Percentiles rank a stretch among this genome's conserved stretches.
Conservation (phyloP, 23 red algal genomes). For the Gracilariopsis chorda region DNA sequence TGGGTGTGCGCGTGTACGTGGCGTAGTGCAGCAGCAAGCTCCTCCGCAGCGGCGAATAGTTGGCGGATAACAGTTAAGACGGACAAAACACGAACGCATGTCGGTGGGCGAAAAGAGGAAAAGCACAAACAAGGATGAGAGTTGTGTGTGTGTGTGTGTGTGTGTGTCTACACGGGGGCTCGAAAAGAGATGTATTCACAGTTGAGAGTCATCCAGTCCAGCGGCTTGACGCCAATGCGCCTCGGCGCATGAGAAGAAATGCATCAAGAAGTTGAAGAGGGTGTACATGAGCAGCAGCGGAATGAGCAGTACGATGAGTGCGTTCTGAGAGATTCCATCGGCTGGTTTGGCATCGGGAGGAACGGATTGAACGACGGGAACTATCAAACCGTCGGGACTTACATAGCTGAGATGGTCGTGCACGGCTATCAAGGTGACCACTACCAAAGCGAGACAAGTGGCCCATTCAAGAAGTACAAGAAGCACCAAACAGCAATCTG, state of each 20-base stretch:
- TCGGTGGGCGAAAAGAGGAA: neutral
- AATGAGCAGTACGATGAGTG: constrained; percentile 24
- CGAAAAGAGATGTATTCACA: no score
- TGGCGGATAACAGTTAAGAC: no score
- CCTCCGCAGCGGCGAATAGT: no score
- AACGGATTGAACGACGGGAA: constrained; percentile 1
- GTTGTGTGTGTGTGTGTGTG: neutral
- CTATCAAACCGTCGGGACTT: constrained; percentile 36
- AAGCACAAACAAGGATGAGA: neutral
- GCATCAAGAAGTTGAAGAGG: constrained; percentile 47
- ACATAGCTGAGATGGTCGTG: constrained; percentile 49
- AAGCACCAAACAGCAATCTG: constrained; percentile 32
- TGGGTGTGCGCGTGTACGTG: no score
- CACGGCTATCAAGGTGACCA: constrained; percentile 46
- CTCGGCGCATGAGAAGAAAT: constrained; percentile 41
- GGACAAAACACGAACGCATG: no score
- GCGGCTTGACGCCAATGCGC: neutral
- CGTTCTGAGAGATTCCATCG: constrained; percentile 48
- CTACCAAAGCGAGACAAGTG: constrained; percentile 37
- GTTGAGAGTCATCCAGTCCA: constrained; percentile 32
- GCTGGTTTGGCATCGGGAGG: constrained; percentile 14
- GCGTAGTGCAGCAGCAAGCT: no score
- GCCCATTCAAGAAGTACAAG: constrained; percentile 45
- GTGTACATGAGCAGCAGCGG: constrained; percentile 51
- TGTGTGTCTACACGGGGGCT: no score